These are phyloP conservation scores for Tylopilus sp. DNA, from an alignment of 768 basidiomycete species.

Conservation along the genomic window DNA sequence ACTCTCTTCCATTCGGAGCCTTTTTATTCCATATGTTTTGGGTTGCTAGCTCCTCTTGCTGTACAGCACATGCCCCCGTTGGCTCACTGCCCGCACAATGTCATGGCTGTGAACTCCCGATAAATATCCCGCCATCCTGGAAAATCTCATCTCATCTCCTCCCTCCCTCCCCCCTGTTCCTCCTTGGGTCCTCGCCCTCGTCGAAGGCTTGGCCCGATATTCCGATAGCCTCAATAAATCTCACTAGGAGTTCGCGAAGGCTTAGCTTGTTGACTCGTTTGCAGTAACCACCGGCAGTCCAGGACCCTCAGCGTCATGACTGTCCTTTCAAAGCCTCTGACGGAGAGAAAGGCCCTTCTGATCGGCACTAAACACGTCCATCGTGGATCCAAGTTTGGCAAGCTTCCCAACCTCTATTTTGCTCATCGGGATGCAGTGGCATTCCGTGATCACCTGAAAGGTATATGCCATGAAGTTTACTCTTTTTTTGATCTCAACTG, in stretches of 20 bases:
- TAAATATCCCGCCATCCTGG: too few relatives aligned
- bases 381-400: neutral
- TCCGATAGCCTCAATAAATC: too few relatives aligned
- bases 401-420: constrained; percentile 7
- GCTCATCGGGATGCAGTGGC: constrained; percentile 20
- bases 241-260: too few relatives aligned
- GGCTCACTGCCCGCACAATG: too few relatives aligned
- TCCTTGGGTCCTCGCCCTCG: neutral
- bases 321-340: neutral
- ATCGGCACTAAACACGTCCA: constrained; percentile 14
- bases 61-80: too few relatives aligned
- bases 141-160: too few relatives aligned
- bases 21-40: too few relatives aligned
- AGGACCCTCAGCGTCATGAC: neutral
- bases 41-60: too few relatives aligned
- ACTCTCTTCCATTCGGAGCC: neutral
- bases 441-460: constrained; percentile 16
- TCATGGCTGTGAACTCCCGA: too few relatives aligned
- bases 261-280: neutral
- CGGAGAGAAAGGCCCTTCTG: constrained; percentile 20
- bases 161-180: neutral
- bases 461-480: neutral
- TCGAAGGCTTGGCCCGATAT: neutral
- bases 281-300: too few relatives aligned
- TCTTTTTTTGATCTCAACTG: neutral